A percentile compares a stretch with the other conserved stretches of the same genome.
These are phyloP conservation scores for Amanita jacksonii DNA, from an alignment of 768 basidiomycete species.

Conservation along the genomic window DNA sequence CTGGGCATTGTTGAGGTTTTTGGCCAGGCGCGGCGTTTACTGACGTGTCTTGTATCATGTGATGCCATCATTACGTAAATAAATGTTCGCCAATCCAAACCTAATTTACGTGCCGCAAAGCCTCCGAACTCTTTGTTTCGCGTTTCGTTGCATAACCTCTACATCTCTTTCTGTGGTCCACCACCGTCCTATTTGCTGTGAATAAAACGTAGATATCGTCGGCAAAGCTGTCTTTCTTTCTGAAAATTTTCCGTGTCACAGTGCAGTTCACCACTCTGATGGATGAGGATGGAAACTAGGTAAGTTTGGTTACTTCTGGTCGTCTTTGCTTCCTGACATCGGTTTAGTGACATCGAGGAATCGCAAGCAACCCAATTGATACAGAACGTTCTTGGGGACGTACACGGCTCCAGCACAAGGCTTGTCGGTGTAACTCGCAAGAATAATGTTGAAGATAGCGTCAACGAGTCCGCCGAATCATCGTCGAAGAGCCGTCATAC, in stretches of 20 bases:
- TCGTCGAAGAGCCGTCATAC: constrained; percentile 25
- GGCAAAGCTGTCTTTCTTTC: too few relatives aligned
- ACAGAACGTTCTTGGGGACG: constrained; percentile 32
- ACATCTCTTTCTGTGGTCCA: too few relatives aligned
- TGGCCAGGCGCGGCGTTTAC: too few relatives aligned
- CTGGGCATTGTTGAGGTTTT: too few relatives aligned
- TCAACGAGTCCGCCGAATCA: constrained; percentile 33
- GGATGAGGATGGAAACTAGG: constrained; percentile 8
- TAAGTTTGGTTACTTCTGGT: too few relatives aligned
- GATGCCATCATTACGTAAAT: constrained; percentile 1
- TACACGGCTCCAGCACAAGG: constrained; percentile 12
- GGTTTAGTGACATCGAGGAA: constrained; percentile 30
- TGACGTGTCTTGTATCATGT: not conserved
- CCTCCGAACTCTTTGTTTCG: not conserved
- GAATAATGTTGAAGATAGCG: constrained; percentile 15
- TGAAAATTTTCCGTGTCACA: constrained; percentile 2
- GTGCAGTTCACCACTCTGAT: not conserved
- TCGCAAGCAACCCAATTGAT: constrained; percentile 52
- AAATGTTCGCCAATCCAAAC: not conserved
- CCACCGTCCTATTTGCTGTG: too few relatives aligned
- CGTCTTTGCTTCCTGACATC: constrained; percentile 6
- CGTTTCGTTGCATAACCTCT: not conserved
- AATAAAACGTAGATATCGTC: too few relatives aligned
- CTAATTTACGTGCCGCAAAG: not conserved
- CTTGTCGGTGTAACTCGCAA: constrained; percentile 11